These are phyloP conservation scores for Leptodontidium sp. DNA, from an alignment of 2,329 filamentous ascomycete genomes.

Conservation along the genomic window DNA sequence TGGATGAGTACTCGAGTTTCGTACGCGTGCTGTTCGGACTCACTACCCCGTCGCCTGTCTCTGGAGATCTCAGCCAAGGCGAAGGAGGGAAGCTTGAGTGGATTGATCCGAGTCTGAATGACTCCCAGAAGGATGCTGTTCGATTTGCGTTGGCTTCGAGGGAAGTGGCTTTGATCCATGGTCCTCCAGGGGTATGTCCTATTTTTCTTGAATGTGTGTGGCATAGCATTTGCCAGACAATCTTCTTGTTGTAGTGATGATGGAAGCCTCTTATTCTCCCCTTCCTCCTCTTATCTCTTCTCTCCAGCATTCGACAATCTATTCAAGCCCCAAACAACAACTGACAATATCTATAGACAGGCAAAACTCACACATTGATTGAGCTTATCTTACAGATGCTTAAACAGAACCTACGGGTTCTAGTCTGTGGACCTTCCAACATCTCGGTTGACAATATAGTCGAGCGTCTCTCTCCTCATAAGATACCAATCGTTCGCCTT, in stretches of 20 bases:
- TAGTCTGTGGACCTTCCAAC: slow-evolving; percentile 97
- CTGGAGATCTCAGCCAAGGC: slow-evolving; percentile 52
- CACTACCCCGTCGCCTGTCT: slow-evolving; percentile 58
- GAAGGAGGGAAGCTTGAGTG: slow-evolving; percentile 61
- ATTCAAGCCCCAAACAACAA: neutral
- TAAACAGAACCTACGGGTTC: slow-evolving; percentile 73
- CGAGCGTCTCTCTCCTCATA: slow-evolving; percentile 85
- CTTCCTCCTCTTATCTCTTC: neutral
- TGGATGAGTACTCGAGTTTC: slow-evolving; percentile 66
- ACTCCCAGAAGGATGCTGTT: slow-evolving; percentile 73
- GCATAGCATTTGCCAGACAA: neutral
- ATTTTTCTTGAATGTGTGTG: neutral
- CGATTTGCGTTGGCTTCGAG: slow-evolving; percentile 83
- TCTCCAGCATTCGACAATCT: neutral
- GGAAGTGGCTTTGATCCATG: slow-evolving; percentile 91
- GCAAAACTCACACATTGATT: slow-evolving; percentile 95
- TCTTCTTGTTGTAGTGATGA: neutral
- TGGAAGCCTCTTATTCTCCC: neutral
- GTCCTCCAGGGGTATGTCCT: slow-evolving; percentile 77
- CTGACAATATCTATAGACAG: slow-evolving; percentile 63
- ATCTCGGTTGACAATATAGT: slow-evolving; percentile 99
- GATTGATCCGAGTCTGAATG: slow-evolving; percentile 69
- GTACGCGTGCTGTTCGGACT: slow-evolving; percentile 70
- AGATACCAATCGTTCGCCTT: slow-evolving; percentile 85
- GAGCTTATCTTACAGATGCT: slow-evolving; percentile 94